phyloP scores from a whole-genome alignment of 164 flowering plant genomes.

The Piper longum region DNA sequence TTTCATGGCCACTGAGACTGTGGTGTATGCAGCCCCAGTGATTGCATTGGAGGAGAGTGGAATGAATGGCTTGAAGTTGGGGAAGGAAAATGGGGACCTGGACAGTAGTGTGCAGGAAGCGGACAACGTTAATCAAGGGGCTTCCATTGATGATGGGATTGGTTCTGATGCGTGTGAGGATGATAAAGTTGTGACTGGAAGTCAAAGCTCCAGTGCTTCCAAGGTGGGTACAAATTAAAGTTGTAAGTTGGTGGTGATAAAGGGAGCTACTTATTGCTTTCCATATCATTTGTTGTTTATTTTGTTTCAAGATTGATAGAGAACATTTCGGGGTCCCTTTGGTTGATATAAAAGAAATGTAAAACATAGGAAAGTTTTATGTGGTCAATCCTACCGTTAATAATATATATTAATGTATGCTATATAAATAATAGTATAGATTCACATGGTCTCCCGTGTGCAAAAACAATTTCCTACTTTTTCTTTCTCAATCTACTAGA shows the following conservation, averaged over 20 bases:
- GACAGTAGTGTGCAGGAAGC: slow-evolving; percentile 10
- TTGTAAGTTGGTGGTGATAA: not conserved
- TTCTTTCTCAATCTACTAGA: no score
- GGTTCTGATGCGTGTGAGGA: not conserved
- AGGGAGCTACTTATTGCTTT: not conserved
- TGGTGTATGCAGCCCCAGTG: not conserved
- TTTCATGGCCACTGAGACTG: not conserved
- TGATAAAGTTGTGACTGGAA: slow-evolving; percentile 1
- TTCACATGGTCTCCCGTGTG: no score
- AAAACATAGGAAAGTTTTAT: no score
- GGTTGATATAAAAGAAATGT: no score
- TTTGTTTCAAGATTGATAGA: not conserved
- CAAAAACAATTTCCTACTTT: no score
- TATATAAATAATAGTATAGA: no score
- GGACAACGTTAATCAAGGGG: slow-evolving; percentile 12
- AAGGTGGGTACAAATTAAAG: slow-evolving; percentile 26
- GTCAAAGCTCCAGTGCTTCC: slow-evolving; percentile 20
- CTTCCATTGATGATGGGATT: slow-evolving; percentile 6
- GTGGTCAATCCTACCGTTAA: no score
- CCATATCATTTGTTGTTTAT: not conserved
- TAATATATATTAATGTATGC: no score
- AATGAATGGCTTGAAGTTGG: slow-evolving; percentile 6
- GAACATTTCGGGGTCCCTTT: no score
- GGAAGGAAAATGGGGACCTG: slow-evolving; percentile 17
- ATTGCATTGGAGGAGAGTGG: not conserved